Percentiles rank a stretch among this genome's conserved stretches.
phyloP scores from a whole-genome alignment of 306 rosid species.

The Lathyrus aphaca region DNA sequence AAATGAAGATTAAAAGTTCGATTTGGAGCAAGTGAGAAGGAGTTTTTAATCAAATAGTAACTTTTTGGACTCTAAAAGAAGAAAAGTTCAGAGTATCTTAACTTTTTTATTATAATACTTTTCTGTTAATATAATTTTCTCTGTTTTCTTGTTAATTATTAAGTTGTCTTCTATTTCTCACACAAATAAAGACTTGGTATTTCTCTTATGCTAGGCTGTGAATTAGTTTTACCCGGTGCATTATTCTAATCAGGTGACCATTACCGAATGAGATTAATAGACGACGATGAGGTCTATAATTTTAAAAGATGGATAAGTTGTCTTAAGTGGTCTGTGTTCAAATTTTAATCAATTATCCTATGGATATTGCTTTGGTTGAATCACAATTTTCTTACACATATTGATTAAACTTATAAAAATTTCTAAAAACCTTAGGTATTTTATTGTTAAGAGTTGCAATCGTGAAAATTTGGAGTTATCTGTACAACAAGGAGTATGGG shows the following conservation, averaged over 20 bases:
- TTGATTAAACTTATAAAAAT: slow-evolving; percentile 47
- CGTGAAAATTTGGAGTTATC: slow-evolving; percentile 99
- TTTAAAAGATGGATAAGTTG: slow-evolving; percentile 28
- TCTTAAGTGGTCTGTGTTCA: slow-evolving; percentile 22
- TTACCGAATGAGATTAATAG: slow-evolving; percentile 3
- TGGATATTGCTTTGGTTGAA: slow-evolving; percentile 31
- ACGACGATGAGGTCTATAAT: slow-evolving; percentile 25
- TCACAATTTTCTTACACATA: slow-evolving; percentile 31
- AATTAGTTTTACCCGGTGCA: slow-evolving; percentile 14
- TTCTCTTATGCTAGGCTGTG: slow-evolving; percentile 23
- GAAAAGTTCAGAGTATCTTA: slow-evolving; percentile 8
- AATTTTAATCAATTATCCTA: slow-evolving; percentile 13
- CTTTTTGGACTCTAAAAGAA: slow-evolving; percentile 7
- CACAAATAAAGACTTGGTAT: slow-evolving; percentile 8
- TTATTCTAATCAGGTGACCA: slow-evolving; percentile 28
- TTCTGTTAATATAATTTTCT: slow-evolving; percentile 7
- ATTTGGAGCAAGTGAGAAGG: not conserved
- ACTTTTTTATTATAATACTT: slow-evolving; percentile 6
- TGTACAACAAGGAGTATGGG: slow-evolving; percentile 99
- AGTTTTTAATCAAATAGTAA: not conserved
- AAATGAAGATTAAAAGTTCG: slow-evolving; percentile 5
- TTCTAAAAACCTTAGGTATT: slow-evolving; percentile 77
- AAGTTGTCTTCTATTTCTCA: slow-evolving; percentile 27
- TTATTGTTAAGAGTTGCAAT: slow-evolving; percentile 99
- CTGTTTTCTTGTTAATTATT: slow-evolving; percentile 5